These are phyloP conservation scores for Salix brachista DNA, from an alignment of 345 rosid genomes.

Conservation along the genomic window DNA sequence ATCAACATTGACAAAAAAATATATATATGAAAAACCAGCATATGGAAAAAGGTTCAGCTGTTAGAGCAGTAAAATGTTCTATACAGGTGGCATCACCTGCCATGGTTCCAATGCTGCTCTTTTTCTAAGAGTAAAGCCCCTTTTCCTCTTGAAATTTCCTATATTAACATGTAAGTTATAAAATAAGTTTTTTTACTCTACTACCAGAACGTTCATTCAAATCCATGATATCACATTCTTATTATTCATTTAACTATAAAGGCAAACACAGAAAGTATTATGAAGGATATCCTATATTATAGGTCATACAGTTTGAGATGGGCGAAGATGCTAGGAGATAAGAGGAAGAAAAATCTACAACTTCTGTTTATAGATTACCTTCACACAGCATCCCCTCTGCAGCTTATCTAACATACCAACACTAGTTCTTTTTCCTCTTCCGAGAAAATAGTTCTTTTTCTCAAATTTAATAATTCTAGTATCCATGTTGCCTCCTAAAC, in stretches of 20 bases:
- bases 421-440: not conserved
- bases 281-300: not conserved
- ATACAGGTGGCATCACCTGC: slow-evolving; percentile 31
- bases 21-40: not conserved
- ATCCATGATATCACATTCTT: no score
- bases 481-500: not conserved
- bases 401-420: not conserved
- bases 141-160: slow-evolving; percentile 21
- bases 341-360: not conserved
- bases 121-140: slow-evolving; percentile 21
- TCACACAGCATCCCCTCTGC: not conserved
- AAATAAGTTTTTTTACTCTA: not conserved
- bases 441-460: not conserved
- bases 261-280: not conserved
- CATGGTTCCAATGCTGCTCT: slow-evolving; percentile 17
- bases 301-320: not conserved
- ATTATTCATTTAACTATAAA: no score
- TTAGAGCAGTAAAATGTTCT: not conserved
- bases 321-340: not conserved
- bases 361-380: not conserved
- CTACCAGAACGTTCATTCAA: no score
- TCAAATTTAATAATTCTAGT: not conserved
- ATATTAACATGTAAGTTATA: not conserved
- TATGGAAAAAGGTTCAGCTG: not conserved
- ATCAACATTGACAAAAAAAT: not conserved